Evolutionary conservation across 306 rosid genomes (phyloP), one percentile per base, ranked within the genome.

Genomic region (Pyrus communis): DNA sequence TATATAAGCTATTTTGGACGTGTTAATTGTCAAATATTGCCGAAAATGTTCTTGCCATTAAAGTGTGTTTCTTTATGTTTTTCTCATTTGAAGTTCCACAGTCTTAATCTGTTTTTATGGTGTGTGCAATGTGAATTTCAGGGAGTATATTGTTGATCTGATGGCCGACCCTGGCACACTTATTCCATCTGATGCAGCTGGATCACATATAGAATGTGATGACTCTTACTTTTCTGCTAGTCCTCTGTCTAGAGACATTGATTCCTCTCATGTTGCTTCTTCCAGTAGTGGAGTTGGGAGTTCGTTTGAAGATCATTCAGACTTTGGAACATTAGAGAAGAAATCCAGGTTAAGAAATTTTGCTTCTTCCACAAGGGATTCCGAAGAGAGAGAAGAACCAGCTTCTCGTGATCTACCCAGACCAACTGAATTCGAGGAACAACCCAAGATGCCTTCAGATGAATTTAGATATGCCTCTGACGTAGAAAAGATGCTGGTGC

Each of bases 161-260:
- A 92, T 95, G 97, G 96, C 97, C 69, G 97, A 88, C 84, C 99
- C 99, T 8, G 99, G 99, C 73, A 88, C 97, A 30, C 99, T 95
- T 72, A 92, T 95, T 88, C 99, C 99, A 72, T 78, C 93, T 62
- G 96, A 95, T 81, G 87, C 82, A 71, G 89, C 86, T 74, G 91
- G 90, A 67, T 88, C 90, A 17, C 96, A 84, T 75, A 73, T 88
- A 13, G 96, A 76, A 65, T 90, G 80, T 78, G 95, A 86, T 23
- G 96, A 86, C 69, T 77, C 97, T 61, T 42, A 78, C 71, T 88
- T 79, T 80, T 70, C 84, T 61, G 88, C 87, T 65, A 88, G 86
- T 83, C 92, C 97, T 77, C 82, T 87, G 81, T 88, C 89, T 61
- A 90, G 97, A 86, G 89, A 95, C 66, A 79, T 88, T 74, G 98